phyloP scores from a whole-genome alignment of 495 filamentous ascomycete species.

The Massariosphaeria phaeospora region DNA sequence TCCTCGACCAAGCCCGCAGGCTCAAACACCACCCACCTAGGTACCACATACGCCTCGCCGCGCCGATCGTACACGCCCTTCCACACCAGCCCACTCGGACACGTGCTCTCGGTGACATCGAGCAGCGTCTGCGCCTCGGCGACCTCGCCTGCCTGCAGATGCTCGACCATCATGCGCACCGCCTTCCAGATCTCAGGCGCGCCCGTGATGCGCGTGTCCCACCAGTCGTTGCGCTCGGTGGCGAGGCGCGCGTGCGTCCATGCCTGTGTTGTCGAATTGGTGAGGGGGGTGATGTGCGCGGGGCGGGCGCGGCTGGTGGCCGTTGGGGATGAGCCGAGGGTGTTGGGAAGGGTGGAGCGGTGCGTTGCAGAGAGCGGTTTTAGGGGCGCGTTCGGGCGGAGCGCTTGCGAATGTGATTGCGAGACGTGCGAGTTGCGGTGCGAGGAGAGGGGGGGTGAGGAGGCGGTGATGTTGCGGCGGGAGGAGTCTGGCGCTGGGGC shows the following conservation, averaged over 20 bases:
- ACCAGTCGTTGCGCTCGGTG: constrained; percentile 46
- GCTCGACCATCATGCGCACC: constrained; percentile 58
- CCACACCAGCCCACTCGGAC: constrained; percentile 64
- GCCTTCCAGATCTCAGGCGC: constrained; percentile 73
- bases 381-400: constrained; percentile 19
- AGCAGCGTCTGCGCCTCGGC: constrained; percentile 73
- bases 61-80: constrained; percentile 69
- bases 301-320: not conserved
- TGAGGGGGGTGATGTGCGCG: not conserved
- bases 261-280: constrained; percentile 2
- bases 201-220: constrained; percentile 70
- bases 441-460: constrained; percentile 5
- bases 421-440: constrained; percentile 15
- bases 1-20: constrained; percentile 62
- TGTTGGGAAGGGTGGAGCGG: constrained; percentile 15
- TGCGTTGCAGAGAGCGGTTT: constrained; percentile 4
- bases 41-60: constrained; percentile 71
- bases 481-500: constrained; percentile 12
- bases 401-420: constrained; percentile 1
- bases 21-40: constrained; percentile 69
- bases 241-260: constrained; percentile 50
- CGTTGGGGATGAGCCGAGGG: constrained; percentile 1
- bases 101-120: constrained; percentile 70
- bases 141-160: constrained; percentile 57
- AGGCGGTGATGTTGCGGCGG: constrained; percentile 21